Conservation (phyloP, 2,329 filamentous ascomycete genomes). For the Sporothrix variecibatus region DNA sequence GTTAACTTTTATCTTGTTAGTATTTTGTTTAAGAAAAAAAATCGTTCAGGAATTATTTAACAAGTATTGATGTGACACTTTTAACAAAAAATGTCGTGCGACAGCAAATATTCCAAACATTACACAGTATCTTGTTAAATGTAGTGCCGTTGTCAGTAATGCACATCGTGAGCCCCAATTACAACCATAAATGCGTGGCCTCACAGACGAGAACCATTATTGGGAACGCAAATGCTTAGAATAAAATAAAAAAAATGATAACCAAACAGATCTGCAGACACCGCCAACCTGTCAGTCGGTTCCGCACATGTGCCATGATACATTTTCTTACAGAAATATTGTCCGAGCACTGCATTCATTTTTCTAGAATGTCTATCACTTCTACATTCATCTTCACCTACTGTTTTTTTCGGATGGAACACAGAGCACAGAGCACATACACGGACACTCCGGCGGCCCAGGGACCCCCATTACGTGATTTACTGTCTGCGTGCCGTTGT, state of each 20-base stretch:
- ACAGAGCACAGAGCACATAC: background rate
- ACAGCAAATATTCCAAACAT: too few relatives aligned
- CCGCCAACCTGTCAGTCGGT: constrained; percentile 8
- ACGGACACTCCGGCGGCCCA: background rate
- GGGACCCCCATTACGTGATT: background rate
- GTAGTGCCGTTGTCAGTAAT: background rate
- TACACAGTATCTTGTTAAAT: background rate
- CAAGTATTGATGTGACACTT: too few relatives aligned
- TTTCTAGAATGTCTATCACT: background rate
- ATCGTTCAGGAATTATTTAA: too few relatives aligned
- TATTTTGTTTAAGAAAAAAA: too few relatives aligned
- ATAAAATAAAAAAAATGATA: background rate
- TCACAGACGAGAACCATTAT: background rate
- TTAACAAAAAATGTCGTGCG: too few relatives aligned
- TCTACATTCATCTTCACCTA: background rate
- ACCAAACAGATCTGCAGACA: background rate
- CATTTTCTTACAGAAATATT: background rate
- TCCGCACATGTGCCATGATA: background rate
- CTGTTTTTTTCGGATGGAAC: background rate
- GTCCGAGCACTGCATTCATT: background rate
- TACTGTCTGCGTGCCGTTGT: background rate
- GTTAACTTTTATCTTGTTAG: too few relatives aligned
- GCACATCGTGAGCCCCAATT: background rate
- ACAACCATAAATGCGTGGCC: background rate
- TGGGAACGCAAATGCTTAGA: background rate